Conservation (phyloP, 2,329 filamentous ascomycete species). For the Fusarium devonianum region DNA sequence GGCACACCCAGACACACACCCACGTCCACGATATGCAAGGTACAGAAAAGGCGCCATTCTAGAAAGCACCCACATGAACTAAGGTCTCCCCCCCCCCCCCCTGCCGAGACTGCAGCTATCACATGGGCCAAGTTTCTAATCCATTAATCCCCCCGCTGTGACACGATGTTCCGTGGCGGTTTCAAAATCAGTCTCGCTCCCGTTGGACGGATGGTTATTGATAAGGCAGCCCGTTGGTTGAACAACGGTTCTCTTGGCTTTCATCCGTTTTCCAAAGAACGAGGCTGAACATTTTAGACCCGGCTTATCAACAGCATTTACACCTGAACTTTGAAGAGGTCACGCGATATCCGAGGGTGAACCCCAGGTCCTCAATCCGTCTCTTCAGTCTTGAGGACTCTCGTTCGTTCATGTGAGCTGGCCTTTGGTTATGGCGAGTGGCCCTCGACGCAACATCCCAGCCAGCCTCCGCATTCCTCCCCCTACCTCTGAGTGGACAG, state of each 20-base stretch:
- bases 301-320: neutral
- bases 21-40: conserved; percentile 24
- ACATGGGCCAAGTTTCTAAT: conserved; percentile 14
- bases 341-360: neutral
- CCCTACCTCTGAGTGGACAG: conserved; percentile 16
- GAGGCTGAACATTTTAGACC: neutral
- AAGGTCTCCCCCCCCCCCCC: too few species aligned
- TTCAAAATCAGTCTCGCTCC: conserved; percentile 1
- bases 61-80: conserved; percentile 22
- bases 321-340: neutral
- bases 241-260: conserved; percentile 14
- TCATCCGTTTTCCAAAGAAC: neutral
- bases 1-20: too few species aligned
- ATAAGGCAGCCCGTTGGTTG: conserved; percentile 23
- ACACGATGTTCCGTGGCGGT: conserved; percentile 14
- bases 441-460: conserved; percentile 33
- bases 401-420: neutral
- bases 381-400: neutral
- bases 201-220: conserved; percentile 15
- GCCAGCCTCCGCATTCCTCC: conserved; percentile 33
- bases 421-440: conserved; percentile 36
- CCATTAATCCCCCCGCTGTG: conserved; percentile 9
- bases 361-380: conserved; percentile 1
- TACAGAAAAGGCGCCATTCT: conserved; percentile 30
- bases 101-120: conserved; percentile 15